phyloP scores from a whole-genome alignment of 768 basidiomycete genomes.

The Agrocybe praecox region DNA sequence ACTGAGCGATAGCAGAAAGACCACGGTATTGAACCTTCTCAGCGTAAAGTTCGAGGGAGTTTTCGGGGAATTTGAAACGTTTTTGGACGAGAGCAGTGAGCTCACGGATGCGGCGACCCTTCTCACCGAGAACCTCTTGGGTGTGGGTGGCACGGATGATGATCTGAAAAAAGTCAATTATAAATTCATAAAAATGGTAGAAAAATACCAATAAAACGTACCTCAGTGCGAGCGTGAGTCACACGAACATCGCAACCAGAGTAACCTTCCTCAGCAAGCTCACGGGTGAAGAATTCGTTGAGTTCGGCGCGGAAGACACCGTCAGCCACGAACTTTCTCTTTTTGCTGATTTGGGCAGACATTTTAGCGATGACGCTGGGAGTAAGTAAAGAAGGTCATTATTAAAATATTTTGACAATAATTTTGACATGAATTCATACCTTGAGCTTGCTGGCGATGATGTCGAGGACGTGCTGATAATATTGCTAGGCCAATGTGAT shows the following conservation, averaged over 20 bases:
- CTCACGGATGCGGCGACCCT: constrained; percentile 98
- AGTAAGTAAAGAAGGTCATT: neutral
- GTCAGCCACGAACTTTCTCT: constrained; percentile 97
- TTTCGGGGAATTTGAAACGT: constrained; percentile 99
- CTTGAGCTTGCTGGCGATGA: constrained; percentile 30
- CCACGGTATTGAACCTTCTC: constrained; percentile 99
- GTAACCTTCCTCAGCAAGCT: constrained; percentile 99
- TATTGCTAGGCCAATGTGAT: constrained; percentile 16
- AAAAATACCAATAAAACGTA: constrained; percentile 27
- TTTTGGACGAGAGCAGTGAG: constrained; percentile 98
- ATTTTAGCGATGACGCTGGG: constrained; percentile 42
- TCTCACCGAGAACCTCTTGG: constrained; percentile 98
- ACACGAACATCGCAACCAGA: constrained; percentile 99
- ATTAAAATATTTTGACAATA: neutral
- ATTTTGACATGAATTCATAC: constrained; percentile 18
- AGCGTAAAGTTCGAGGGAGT: constrained; percentile 97
- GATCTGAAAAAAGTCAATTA: constrained; percentile 54
- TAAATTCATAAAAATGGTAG: neutral
- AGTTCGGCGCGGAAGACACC: constrained; percentile 99
- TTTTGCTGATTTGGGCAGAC: constrained; percentile 93
- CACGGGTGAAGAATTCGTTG: constrained; percentile 97
- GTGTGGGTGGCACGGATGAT: constrained; percentile 99
- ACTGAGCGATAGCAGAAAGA: constrained; percentile 97
- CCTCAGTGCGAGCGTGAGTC: constrained; percentile 98
- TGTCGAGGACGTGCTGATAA: constrained; percentile 27